Evolutionary conservation across 2,329 filamentous ascomycete genomes (phyloP).

Genomic region (Lachnellula hyalina): DNA sequence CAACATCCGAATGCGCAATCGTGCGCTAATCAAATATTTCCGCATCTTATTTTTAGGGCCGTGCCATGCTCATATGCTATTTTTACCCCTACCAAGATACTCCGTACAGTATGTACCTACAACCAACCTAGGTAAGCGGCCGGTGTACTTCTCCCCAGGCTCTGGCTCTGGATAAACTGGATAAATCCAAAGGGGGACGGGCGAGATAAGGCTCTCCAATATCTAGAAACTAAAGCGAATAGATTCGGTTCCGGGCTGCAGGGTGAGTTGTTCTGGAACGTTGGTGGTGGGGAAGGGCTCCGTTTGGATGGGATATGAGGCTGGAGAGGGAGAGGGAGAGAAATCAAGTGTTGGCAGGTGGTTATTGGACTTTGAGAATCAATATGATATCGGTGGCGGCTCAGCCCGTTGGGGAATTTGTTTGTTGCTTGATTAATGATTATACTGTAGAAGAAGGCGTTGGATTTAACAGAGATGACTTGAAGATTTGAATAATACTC

Average conservation of each 20-base stretch:
- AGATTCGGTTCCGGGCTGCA: background rate
- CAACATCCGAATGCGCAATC: too few relatives aligned
- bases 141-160: too few relatives aligned
- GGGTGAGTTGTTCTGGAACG: background rate
- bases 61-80: too few relatives aligned
- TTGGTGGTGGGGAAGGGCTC: background rate
- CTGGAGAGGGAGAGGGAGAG: background rate
- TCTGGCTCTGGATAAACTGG: background rate
- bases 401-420: background rate
- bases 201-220: background rate
- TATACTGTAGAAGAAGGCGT: background rate
- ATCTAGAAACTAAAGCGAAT: background rate
- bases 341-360: background rate
- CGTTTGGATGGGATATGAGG: background rate
- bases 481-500: background rate
- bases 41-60: too few relatives aligned
- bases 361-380: background rate
- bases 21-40: too few relatives aligned
- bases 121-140: too few relatives aligned
- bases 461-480: background rate
- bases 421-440: background rate
- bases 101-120: too few relatives aligned
- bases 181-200: background rate
- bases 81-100: too few relatives aligned
- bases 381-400: too few relatives aligned